phyloP scores from a whole-genome alignment of 2,329 filamentous ascomycete species.

The Torrubiellomyces zombiae region DNA sequence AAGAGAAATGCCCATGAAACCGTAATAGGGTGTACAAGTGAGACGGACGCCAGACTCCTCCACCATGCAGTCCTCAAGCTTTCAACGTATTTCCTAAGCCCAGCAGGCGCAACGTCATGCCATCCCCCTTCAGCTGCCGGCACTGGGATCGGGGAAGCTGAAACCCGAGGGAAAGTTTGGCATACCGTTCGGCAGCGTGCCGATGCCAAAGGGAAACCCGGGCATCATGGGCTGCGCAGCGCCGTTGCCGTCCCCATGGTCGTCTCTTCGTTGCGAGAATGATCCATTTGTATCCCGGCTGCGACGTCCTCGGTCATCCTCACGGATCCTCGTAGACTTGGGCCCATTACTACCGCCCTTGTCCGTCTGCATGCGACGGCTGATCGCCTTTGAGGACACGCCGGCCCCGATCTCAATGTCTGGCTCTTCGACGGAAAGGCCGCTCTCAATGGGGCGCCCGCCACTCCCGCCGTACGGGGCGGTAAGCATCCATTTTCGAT shows the following conservation, averaged over 20 bases:
- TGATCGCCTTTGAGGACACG: slow-evolving; percentile 82
- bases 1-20: too few species aligned
- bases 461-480: slow-evolving; percentile 89
- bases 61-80: background rate
- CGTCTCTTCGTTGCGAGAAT: slow-evolving; percentile 4
- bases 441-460: slow-evolving; percentile 60
- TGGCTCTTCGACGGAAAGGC: slow-evolving; percentile 87
- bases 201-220: slow-evolving; percentile 22
- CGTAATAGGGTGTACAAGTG: slow-evolving; percentile 3
- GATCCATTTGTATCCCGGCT: slow-evolving; percentile 13
- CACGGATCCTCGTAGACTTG: slow-evolving; percentile 38
- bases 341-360: slow-evolving; percentile 48
- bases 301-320: slow-evolving; percentile 16
- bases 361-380: slow-evolving; percentile 52
- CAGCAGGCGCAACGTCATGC: background rate
- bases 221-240: slow-evolving; percentile 8
- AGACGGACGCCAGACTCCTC: background rate
- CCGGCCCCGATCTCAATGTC: slow-evolving; percentile 97
- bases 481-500: slow-evolving; percentile 91
- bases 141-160: slow-evolving; percentile 18
- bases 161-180: slow-evolving; percentile 24
- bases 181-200: slow-evolving; percentile 24
- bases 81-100: background rate
- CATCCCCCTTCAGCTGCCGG: slow-evolving; percentile 6
- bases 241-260: slow-evolving; percentile 7